phyloP scores from a whole-genome alignment of 768 basidiomycete genomes.

The Amanita inopinata region DNA sequence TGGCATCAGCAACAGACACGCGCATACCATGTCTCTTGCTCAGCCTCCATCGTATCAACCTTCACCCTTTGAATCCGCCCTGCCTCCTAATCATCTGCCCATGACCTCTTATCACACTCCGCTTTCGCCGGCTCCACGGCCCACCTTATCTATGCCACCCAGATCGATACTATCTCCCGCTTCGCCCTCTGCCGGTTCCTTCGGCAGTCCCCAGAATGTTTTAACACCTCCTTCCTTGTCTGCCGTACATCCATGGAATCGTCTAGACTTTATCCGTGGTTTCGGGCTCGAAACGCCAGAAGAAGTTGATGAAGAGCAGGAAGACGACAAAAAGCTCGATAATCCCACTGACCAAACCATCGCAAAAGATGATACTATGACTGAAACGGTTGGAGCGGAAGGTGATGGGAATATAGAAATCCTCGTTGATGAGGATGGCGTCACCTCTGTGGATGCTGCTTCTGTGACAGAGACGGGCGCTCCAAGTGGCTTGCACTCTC shows the following conservation, averaged over 20 bases:
- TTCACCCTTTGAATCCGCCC: constrained; percentile 9
- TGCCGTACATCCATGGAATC: constrained; percentile 38
- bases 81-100: constrained; percentile 13
- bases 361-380: constrained; percentile 16
- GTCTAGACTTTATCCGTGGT: constrained; percentile 68
- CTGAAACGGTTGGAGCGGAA: constrained; percentile 12
- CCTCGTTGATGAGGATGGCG: constrained; percentile 16
- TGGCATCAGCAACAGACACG: constrained; percentile 49
- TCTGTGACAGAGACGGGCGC: constrained; percentile 37
- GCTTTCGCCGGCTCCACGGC: constrained; percentile 8
- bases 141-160: background rate
- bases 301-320: constrained; percentile 57
- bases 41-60: constrained; percentile 39
- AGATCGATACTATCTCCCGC: constrained; percentile 12
- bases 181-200: background rate
- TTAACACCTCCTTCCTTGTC: constrained; percentile 36
- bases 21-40: constrained; percentile 66
- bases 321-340: constrained; percentile 39
- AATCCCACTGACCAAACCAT: constrained; percentile 15
- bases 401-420: constrained; percentile 17
- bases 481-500: constrained; percentile 49
- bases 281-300: constrained; percentile 77
- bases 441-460: constrained; percentile 14
- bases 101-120: constrained; percentile 9
- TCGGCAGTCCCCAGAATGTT: constrained; percentile 16